phyloP scores from a whole-genome alignment of 2,329 filamentous ascomycete species.

The Colletotrichum camelliae region DNA sequence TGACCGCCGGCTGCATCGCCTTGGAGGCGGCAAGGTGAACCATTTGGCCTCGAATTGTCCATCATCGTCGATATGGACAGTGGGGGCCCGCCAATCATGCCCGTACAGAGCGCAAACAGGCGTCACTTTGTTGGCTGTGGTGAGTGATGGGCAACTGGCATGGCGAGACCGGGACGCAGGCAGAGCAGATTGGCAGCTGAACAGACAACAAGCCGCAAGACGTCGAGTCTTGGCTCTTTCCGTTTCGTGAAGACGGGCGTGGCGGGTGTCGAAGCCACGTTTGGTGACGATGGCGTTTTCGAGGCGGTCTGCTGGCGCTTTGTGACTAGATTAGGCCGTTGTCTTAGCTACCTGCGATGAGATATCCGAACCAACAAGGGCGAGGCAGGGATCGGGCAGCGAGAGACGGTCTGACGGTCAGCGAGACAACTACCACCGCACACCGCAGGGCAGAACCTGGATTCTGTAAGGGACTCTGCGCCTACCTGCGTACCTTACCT shows the following conservation, averaged over 20 bases:
- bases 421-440: not conserved
- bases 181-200: not conserved
- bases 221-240: not conserved
- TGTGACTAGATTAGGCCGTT: not conserved
- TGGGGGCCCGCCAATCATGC: conserved; percentile 1
- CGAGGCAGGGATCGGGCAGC: not conserved
- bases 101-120: not conserved
- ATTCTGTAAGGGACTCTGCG: not conserved
- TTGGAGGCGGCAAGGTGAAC: not conserved
- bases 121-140: not conserved
- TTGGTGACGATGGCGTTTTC: conserved; percentile 5
- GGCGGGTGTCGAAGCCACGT: not conserved
- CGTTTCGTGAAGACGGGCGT: not conserved
- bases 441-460: not conserved
- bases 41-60: not conserved
- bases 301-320: conserved; percentile 13
- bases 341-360: not conserved
- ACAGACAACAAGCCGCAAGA: not conserved
- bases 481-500: not conserved
- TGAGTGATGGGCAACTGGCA: not conserved
- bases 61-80: not conserved
- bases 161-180: not conserved
- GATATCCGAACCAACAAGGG: not conserved
- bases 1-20: not conserved
- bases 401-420: not conserved